Conservation (phyloP, 371 early-diverging fungal genomes). For the Lichtheimia corymbifera region DNA sequence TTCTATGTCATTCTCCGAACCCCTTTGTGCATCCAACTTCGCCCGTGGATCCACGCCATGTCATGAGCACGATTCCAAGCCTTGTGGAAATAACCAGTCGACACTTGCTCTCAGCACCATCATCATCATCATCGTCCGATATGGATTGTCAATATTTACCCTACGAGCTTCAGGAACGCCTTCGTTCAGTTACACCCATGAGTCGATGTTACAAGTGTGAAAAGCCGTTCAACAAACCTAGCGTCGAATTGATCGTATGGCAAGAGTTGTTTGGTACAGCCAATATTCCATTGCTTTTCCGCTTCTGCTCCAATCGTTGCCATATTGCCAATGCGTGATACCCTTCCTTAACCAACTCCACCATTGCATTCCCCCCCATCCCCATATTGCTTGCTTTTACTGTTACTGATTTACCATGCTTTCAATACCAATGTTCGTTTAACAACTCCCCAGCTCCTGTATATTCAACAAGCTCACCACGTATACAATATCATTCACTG, state of each 20-base stretch:
- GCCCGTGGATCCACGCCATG: constrained; percentile 3
- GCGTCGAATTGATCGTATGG: constrained; percentile 31
- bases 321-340: no score
- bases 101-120: constrained; percentile 8
- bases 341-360: no score
- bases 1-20: constrained; percentile 37
- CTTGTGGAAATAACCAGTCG: constrained; percentile 29
- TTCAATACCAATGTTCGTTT: no score
- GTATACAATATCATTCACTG: no score
- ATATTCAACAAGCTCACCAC: no score
- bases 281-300: constrained; percentile 30
- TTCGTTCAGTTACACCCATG: constrained; percentile 18
- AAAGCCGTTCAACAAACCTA: constrained; percentile 18
- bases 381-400: no score
- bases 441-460: no score
- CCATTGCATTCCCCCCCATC: no score
- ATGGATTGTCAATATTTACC: constrained; percentile 16
- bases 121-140: background rate
- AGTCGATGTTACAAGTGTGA: constrained; percentile 32
- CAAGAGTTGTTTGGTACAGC: constrained; percentile 16
- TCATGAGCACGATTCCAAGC: constrained; percentile 15
- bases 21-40: constrained; percentile 22
- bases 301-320: constrained; percentile 32
- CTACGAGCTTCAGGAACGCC: constrained; percentile 16
- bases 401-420: no score